phyloP scores from a whole-genome alignment of 768 basidiomycete genomes.

The Macrocybe gigantea region DNA sequence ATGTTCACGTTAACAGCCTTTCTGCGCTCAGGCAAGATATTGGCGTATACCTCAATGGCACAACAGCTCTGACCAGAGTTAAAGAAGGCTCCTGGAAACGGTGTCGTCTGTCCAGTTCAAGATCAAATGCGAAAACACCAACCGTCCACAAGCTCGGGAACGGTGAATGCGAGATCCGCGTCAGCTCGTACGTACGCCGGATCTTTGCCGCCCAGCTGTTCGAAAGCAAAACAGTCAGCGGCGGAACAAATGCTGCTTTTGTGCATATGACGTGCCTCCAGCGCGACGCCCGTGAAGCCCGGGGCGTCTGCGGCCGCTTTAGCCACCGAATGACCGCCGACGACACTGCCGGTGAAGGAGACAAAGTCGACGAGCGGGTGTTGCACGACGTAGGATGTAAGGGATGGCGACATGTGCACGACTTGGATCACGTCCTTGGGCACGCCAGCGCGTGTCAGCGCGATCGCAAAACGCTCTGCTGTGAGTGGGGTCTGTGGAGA shows the following conservation, averaged over 20 bases:
- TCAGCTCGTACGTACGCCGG: slow-evolving; percentile 92
- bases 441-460: slow-evolving; percentile 71
- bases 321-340: slow-evolving; percentile 69
- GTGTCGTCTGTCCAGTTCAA: background rate
- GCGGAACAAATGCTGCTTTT: background rate
- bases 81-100: slow-evolving; percentile 73
- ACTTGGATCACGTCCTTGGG: slow-evolving; percentile 72
- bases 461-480: slow-evolving; percentile 72
- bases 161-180: slow-evolving; percentile 79
- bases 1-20: background rate
- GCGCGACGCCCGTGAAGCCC: slow-evolving; percentile 81
- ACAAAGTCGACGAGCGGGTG: slow-evolving; percentile 74
- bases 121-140: slow-evolving; percentile 6
- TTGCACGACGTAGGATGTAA: slow-evolving; percentile 55
- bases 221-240: background rate
- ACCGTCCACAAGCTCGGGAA: slow-evolving; percentile 89
- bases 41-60: slow-evolving; percentile 65
- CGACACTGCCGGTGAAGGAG: slow-evolving; percentile 85
- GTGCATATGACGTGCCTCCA: slow-evolving; percentile 51
- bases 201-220: slow-evolving; percentile 92
- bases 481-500: slow-evolving; percentile 93
- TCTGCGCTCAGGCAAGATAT: background rate
- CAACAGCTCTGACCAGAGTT: slow-evolving; percentile 99
- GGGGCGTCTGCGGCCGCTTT: slow-evolving; percentile 56
- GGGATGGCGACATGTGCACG: slow-evolving; percentile 61